These are phyloP conservation scores for Hypoxylon sp. DNA, from an alignment of 2,329 filamentous ascomycete species.

Conservation along the genomic window DNA sequence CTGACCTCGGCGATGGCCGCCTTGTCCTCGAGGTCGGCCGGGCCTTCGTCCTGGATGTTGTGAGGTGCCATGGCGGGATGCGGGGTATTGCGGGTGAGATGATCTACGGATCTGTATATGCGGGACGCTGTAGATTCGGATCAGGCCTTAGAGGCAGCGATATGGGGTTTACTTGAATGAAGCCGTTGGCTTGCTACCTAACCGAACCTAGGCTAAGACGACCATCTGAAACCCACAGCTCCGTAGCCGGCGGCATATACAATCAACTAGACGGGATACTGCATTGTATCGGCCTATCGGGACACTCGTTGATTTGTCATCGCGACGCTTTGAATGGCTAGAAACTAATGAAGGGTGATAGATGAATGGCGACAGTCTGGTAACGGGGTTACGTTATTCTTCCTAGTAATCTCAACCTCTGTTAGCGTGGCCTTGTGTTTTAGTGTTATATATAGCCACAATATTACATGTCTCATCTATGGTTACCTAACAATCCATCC, in stretches of 20 bases:
- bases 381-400: no score
- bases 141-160: not conserved
- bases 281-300: slow-evolving; percentile 20
- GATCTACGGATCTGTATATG: no score
- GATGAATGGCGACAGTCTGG: no score
- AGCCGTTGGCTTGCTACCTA: not conserved
- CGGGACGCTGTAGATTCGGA: not conserved
- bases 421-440: no score
- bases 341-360: no score
- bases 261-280: not conserved
- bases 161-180: not conserved
- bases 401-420: no score
- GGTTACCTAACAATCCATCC: no score
- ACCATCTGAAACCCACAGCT: not conserved
- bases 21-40: slow-evolving; percentile 39
- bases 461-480: no score
- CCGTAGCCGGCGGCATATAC: no score
- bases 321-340: slow-evolving; percentile 18
- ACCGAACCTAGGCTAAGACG: not conserved
- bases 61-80: slow-evolving; percentile 43
- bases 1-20: slow-evolving; percentile 37
- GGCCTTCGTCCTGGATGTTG: slow-evolving; percentile 41
- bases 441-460: no score
- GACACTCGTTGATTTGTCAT: slow-evolving; percentile 23
- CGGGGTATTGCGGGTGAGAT: no score